Evolutionary conservation across 2,329 filamentous ascomycete genomes (phyloP).

Genomic region (Aureobasidium sp.): DNA sequence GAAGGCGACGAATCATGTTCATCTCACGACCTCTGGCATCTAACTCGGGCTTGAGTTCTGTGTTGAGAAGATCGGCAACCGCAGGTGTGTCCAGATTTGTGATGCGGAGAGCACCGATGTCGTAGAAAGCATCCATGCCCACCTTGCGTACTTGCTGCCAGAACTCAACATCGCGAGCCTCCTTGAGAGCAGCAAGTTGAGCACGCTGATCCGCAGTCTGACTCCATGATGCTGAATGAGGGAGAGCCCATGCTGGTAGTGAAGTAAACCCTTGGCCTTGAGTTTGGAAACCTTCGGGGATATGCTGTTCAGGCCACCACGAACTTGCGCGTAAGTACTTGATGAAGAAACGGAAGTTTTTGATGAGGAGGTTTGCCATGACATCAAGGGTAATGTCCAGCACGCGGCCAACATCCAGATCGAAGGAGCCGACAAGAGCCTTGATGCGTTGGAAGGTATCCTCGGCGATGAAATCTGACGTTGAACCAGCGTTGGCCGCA

Average conservation of each 20-base stretch:
- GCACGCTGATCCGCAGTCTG: slow-evolving; percentile 63
- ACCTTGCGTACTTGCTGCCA: slow-evolving; percentile 72
- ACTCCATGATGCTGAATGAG: slow-evolving; percentile 57
- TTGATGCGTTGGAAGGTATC: slow-evolving; percentile 89
- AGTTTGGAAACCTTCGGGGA: slow-evolving; percentile 44
- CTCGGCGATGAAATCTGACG: slow-evolving; percentile 62
- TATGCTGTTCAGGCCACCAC: slow-evolving; percentile 80
- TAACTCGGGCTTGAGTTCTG: slow-evolving; percentile 25
- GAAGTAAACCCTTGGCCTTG: slow-evolving; percentile 51
- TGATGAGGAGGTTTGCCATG: slow-evolving; percentile 86
- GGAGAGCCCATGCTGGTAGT: slow-evolving; percentile 80
- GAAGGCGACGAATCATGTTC: slow-evolving; percentile 33
- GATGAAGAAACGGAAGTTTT: slow-evolving; percentile 89
- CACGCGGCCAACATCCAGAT: slow-evolving; percentile 89
- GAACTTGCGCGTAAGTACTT: slow-evolving; percentile 86
- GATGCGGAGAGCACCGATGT: slow-evolving; percentile 68
- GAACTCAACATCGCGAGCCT: slow-evolving; percentile 65
- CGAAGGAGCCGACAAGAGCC: slow-evolving; percentile 91
- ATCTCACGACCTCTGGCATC: slow-evolving; percentile 35
- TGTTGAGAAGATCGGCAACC: slow-evolving; percentile 24
- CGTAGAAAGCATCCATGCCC: slow-evolving; percentile 80
- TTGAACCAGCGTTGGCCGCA: slow-evolving; percentile 53
- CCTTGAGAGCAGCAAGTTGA: slow-evolving; percentile 49
- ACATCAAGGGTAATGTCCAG: slow-evolving; percentile 93
- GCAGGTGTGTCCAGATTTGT: slow-evolving; percentile 50